These are phyloP conservation scores for Cryptococcus jaspeensis DNA, from an alignment of 1,284 basidiomycete species.

Conservation along the genomic window DNA sequence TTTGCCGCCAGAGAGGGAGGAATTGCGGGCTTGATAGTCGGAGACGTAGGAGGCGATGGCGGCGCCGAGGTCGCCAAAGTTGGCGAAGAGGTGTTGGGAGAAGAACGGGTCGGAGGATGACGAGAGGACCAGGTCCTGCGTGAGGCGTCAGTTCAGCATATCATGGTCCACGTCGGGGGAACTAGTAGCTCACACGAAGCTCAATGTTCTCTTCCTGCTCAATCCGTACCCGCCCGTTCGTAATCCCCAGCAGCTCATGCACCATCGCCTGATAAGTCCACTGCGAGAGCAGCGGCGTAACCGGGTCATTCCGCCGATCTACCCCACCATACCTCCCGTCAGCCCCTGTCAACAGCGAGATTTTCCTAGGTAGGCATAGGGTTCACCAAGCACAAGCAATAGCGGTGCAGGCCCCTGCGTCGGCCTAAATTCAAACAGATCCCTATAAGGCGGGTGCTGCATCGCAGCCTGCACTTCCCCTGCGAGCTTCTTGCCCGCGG, in stretches of 20 bases:
- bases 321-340: background rate
- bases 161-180: no score
- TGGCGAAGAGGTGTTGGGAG: constrained; percentile 83
- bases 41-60: constrained; percentile 91
- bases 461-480: constrained; percentile 66
- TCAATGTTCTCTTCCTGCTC: constrained; percentile 88
- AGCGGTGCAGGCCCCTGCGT: constrained; percentile 56
- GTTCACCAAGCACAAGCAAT: constrained; percentile 55
- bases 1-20: constrained; percentile 59
- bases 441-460: constrained; percentile 51
- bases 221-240: constrained; percentile 84
- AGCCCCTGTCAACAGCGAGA: background rate
- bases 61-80: constrained; percentile 95
- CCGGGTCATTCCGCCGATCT: constrained; percentile 94
- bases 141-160: no score
- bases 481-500: constrained; percentile 86
- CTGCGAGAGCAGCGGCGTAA: constrained; percentile 94
- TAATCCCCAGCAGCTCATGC: constrained; percentile 90
- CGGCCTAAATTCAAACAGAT: constrained; percentile 57
- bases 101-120: constrained; percentile 93
- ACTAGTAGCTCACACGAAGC: constrained; percentile 65
- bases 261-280: constrained; percentile 99
- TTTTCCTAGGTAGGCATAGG: background rate
- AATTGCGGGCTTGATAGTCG: constrained; percentile 83
- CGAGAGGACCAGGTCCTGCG: constrained; percentile 89